Percentiles rank a stretch among this genome's conserved stretches.
These are phyloP conservation scores for Schwanniomyces occidentalis DNA, from an alignment of 805 yeast genomes.

Conservation along the genomic window DNA sequence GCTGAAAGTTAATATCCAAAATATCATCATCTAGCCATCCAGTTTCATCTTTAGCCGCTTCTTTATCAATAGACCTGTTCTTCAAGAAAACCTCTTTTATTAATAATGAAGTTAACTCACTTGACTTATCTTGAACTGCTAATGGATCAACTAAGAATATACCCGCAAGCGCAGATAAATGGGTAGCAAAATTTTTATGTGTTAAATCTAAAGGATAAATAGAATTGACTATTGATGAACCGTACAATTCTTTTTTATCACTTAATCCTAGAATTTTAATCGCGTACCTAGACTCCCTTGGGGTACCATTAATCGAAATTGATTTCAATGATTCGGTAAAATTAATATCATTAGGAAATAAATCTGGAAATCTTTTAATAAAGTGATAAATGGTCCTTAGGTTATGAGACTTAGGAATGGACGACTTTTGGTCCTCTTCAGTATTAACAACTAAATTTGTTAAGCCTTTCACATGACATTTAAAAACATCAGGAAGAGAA, in stretches of 20 bases:
- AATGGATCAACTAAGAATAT: slow-evolving; percentile 50
- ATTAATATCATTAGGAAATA: slow-evolving; percentile 43
- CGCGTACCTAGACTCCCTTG: slow-evolving; percentile 65
- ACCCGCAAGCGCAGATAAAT: slow-evolving; percentile 61
- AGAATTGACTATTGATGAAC: slow-evolving; percentile 37
- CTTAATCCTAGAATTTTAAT: slow-evolving; percentile 56
- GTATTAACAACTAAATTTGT: slow-evolving; percentile 34
- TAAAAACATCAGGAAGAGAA: slow-evolving; percentile 63
- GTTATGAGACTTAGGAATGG: slow-evolving; percentile 33
- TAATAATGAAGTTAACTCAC: slow-evolving; percentile 58
- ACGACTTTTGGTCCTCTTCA: slow-evolving; percentile 13
- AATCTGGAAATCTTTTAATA: slow-evolving; percentile 49
- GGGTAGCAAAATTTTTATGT: slow-evolving; percentile 47
- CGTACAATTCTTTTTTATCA: slow-evolving; percentile 39
- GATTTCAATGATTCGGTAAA: slow-evolving; percentile 47
- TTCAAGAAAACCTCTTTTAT: slow-evolving; percentile 62
- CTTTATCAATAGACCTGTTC: slow-evolving; percentile 41
- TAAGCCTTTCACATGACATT: slow-evolving; percentile 56
- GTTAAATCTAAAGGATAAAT: slow-evolving; percentile 53
- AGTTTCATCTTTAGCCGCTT: slow-evolving; percentile 21
- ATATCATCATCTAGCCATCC: slow-evolving; percentile 51
- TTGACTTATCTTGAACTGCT: slow-evolving; percentile 51
- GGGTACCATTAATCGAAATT: slow-evolving; percentile 53
- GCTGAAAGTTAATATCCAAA: slow-evolving; percentile 27
- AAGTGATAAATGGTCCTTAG: slow-evolving; percentile 64